phyloP scores from a whole-genome alignment of 352 stramenopile species.

The Pilasporangium apinafurcum region DNA sequence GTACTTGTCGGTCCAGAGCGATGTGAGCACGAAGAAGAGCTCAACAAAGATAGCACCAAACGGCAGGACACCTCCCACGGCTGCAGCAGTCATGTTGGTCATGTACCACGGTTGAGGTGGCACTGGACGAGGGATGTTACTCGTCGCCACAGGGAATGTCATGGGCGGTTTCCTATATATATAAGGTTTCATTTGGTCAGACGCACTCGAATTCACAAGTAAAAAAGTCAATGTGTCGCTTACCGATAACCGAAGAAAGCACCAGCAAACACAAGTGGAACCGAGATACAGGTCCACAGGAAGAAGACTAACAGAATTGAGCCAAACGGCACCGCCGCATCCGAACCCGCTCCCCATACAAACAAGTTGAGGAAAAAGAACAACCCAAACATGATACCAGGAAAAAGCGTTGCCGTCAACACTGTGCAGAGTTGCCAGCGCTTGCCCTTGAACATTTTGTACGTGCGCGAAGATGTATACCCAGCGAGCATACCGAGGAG shows the following conservation, averaged over 20 bases:
- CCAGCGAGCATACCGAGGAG: constrained; percentile 95
- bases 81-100: constrained; percentile 88
- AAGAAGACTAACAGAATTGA: constrained; percentile 97
- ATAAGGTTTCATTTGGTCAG: too few relatives aligned
- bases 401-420: constrained; percentile 95
- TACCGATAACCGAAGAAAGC: constrained; percentile 98
- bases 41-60: constrained; percentile 99
- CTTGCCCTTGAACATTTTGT: constrained; percentile 99
- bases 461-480: constrained; percentile 94
- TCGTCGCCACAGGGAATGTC: constrained; percentile 96
- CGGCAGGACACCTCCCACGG: constrained; percentile 96
- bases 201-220: too few relatives aligned
- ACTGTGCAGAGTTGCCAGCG: constrained; percentile 96
- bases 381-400: constrained; percentile 93
- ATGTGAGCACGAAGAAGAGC: constrained; percentile 99
- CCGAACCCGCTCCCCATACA: constrained; percentile 91
- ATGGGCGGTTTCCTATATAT: constrained; percentile 68
- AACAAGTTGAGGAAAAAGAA: constrained; percentile 99
- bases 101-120: constrained; percentile 99
- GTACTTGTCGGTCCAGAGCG: constrained; percentile 98
- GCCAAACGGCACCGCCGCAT: constrained; percentile 93
- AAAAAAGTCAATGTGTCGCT: constrained; percentile 13
- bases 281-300: constrained; percentile 99
- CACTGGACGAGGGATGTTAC: constrained; percentile 97
- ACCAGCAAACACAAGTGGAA: constrained; percentile 98